These are phyloP conservation scores for Schoenoplectus tabernaemontani DNA, from an alignment of 202 grass and related monocot genomes.

Conservation along the genomic window DNA sequence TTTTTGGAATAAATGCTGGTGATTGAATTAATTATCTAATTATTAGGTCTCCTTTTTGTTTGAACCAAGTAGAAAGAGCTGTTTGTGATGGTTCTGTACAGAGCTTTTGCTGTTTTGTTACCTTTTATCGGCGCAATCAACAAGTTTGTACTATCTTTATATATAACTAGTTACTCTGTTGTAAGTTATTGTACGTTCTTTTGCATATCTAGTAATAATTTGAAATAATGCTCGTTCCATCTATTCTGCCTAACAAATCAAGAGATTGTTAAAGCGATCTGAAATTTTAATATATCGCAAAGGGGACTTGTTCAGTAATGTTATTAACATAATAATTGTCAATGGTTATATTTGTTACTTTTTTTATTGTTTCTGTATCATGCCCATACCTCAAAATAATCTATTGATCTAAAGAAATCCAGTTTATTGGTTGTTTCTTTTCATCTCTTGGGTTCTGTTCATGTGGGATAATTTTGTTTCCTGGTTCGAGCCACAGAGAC, in stretches of 20 bases:
- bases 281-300: neutral
- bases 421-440: neutral
- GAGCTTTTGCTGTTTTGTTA: slow-evolving; percentile 17
- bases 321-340: neutral
- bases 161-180: slow-evolving; percentile 9
- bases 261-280: neutral
- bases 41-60: slow-evolving; percentile 10
- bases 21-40: slow-evolving; percentile 32
- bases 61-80: slow-evolving; percentile 3
- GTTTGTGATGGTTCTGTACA: slow-evolving; percentile 23
- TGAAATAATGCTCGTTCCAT: neutral
- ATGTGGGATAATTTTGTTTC: neutral
- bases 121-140: neutral
- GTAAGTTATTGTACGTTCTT: slow-evolving; percentile 1
- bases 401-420: neutral
- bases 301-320: neutral
- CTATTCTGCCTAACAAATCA: neutral
- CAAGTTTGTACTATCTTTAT: slow-evolving; percentile 22
- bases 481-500: neutral
- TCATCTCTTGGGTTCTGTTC: neutral
- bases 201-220: slow-evolving; percentile 6
- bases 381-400: neutral
- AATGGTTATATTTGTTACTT: neutral
- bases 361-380: neutral
- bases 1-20: slow-evolving; percentile 78